Base-by-base conservation (phyloP, 768 basidiomycete species). In the Pisolithus tinctorius region DNA sequence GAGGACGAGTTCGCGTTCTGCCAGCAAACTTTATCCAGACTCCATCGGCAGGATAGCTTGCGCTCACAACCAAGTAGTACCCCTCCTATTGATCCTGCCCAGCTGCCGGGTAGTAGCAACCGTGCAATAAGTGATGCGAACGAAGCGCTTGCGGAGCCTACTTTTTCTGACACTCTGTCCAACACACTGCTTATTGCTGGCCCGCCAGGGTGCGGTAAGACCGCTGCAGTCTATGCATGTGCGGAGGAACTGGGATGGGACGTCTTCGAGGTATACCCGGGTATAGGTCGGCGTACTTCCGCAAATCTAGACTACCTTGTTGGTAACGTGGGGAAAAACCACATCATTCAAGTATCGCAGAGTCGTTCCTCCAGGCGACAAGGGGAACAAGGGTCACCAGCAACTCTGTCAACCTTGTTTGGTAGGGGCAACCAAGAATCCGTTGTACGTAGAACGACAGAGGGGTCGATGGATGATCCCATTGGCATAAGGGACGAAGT, bases 201-300 rank as follows among this genome's bases (percentile, higher is more conserved):
- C 0, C 93, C 92, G 1, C 69, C 78, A 30, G 95, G 94, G 10
- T 76, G 75, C 48, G 96, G 96, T 30, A 99, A 99, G 71, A 94
- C 93, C 5, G 84, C 91, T 1, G 80, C 91, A 20, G 86, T 96
- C 2, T 93, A 96, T 68, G 93, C 95, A 0, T 94, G 93, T 62
- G 92, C 93, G 4, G 81, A 84, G 49, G 95, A 99, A 69, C 75
- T 99, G 31, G 91, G 85, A 13, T 99, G 91, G 90, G 90, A 94
- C 46, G 82, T 98, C 11, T 96, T 97, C 61, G 96, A 99, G 66
- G 93, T 98, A 11, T 88, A 93, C 69, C 90, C 96, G 25, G 96
- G 96, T 3, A 84, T 94, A 47, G 93, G 93, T n/a, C 88, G 81
- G 61, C 81, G 96, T 34, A 88, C 81, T 53, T 89, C 88, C 6